Base-by-base conservation (phyloP, 495 filamentous ascomycete species). In the Xylaria bambusicola region DNA sequence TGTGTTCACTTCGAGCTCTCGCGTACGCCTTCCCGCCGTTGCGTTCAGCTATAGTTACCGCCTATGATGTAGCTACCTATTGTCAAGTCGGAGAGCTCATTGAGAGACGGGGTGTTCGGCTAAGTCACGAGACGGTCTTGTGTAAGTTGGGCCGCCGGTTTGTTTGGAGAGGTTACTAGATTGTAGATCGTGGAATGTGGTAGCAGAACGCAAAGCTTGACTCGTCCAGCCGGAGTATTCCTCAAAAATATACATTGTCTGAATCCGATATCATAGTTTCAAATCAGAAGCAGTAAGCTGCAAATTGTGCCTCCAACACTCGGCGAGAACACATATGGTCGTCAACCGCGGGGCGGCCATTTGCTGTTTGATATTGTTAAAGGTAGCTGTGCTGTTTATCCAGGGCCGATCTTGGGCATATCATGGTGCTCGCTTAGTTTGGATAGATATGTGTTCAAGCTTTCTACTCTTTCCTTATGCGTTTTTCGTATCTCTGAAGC, bases 341-440 rank as follows among this genome's bases (percentile, higher is more conserved):
- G n/a, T n/a, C n/a, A n/a, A n/a, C n/a, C n/a, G n/a, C n/a, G n/a
- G n/a, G n/a, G n/a, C 29, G 24, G 58, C 62, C 12, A 33, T 66
- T 33, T 35, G 67, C 1, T 58, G 40, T 29, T 62, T 60, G 29
- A 8, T 12, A 15, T 21, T 15, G 6, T 47, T 21, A 9, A 21
- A 23, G 27, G n/a, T n/a, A n/a, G n/a, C n/a, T n/a, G n/a, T n/a
- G n/a, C n/a, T 23, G 23, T 52, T 80, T 79, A 91, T 67, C 88
- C 88, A 3, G 88, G 88, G 62, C 88, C 88, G 60, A 91, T 91
- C 76, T 88, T 89, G 56, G 88, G 88, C 93, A 98, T 98, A 70
- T 98, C 94, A 70, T 98, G 94, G 73, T 98, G 94, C 75, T 98
- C 94, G 74, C 90, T 96, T 69, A 98, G 75, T 60, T 86, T 86